Evolutionary conservation across 1,284 basidiomycete species (phyloP).

Genomic region (Ganoderma sinense): DNA sequence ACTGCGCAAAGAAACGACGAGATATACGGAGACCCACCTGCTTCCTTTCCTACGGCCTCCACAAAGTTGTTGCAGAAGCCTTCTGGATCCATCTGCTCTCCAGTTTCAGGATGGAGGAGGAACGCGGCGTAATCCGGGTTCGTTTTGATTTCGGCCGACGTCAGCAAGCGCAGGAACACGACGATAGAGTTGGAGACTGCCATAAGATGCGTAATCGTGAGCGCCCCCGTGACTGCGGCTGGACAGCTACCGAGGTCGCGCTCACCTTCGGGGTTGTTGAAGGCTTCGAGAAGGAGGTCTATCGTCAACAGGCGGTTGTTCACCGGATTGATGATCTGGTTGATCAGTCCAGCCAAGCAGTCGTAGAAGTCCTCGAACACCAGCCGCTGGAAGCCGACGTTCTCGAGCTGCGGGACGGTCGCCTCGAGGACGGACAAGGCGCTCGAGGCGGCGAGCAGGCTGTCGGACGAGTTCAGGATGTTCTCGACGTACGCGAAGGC

Average conservation of each 20-base stretch:
- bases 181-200: slow-evolving; percentile 77
- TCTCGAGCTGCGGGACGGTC: slow-evolving; percentile 60
- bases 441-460: slow-evolving; percentile 54
- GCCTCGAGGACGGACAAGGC: slow-evolving; percentile 62
- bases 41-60: slow-evolving; percentile 84
- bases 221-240: background rate
- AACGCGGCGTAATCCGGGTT: slow-evolving; percentile 77
- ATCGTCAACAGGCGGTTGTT: slow-evolving; percentile 47
- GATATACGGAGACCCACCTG: slow-evolving; percentile 52
- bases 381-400: slow-evolving; percentile 72
- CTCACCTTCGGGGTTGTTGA: slow-evolving; percentile 64
- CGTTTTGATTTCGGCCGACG: slow-evolving; percentile 82
- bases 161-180: slow-evolving; percentile 79
- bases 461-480: slow-evolving; percentile 52
- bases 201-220: background rate
- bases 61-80: slow-evolving; percentile 83
- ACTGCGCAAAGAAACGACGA: background rate
- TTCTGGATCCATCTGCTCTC: slow-evolving; percentile 62
- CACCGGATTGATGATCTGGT: slow-evolving; percentile 48
- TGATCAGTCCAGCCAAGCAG: slow-evolving; percentile 51
- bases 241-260: background rate
- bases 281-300: slow-evolving; percentile 54
- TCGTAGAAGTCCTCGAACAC: slow-evolving; percentile 69
- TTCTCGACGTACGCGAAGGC: slow-evolving; percentile 63
- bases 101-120: slow-evolving; percentile 78